phyloP scores from a whole-genome alignment of 106 monocot genomes.

The Acorus gramineus region DNA sequence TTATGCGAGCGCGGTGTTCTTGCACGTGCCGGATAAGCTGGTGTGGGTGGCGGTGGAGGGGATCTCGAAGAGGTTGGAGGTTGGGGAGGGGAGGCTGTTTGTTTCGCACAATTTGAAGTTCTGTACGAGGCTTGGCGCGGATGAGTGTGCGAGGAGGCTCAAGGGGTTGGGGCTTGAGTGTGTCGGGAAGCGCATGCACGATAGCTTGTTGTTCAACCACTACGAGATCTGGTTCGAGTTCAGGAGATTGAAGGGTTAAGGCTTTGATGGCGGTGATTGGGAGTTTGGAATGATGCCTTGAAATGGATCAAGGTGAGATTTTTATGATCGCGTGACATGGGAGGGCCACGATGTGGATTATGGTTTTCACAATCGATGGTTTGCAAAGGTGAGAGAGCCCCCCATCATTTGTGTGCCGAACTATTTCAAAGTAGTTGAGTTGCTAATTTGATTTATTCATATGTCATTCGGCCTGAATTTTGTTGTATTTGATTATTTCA shows the following conservation, averaged over 20 bases:
- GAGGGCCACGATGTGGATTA: too few species aligned
- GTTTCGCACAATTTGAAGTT: slow-evolving; percentile 91
- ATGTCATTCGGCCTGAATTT: too few species aligned
- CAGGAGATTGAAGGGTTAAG: slow-evolving; percentile 27
- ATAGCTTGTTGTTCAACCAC: slow-evolving; percentile 88
- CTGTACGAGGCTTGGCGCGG: slow-evolving; percentile 66
- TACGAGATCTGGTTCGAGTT: slow-evolving; percentile 98
- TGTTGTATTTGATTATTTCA: too few species aligned
- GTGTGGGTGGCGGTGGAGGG: slow-evolving; percentile 79
- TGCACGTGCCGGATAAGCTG: slow-evolving; percentile 78
- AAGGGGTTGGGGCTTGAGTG: slow-evolving; percentile 60
- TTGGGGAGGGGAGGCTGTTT: slow-evolving; percentile 67
- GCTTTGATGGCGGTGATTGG: too few species aligned
- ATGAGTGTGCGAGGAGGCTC: slow-evolving; percentile 66
- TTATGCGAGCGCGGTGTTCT: slow-evolving; percentile 89
- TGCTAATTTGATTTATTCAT: too few species aligned
- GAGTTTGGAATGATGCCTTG: too few species aligned
- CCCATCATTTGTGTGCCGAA: too few species aligned
- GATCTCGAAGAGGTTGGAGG: slow-evolving; percentile 42
- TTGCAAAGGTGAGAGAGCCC: too few species aligned
- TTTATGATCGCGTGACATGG: too few species aligned
- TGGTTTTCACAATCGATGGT: too few species aligned
- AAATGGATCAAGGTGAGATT: too few species aligned
- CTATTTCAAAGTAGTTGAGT: too few species aligned
- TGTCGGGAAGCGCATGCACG: slow-evolving; percentile 72